Base-by-base conservation (phyloP, 306 rosid species). In the Notholithocarpus densiflorus region DNA sequence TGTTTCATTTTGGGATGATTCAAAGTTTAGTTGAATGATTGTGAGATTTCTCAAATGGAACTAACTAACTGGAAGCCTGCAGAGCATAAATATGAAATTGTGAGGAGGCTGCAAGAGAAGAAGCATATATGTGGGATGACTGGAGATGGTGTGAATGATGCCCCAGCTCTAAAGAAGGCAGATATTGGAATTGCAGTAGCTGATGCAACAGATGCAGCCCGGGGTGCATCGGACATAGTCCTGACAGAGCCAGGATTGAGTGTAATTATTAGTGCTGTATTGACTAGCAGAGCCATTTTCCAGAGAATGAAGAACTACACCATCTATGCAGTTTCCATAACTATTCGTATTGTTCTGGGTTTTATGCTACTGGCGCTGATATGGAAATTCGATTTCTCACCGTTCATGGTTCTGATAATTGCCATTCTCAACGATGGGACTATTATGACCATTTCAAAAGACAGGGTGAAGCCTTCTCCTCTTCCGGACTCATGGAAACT, bases 231-330 rank as follows among this genome's bases (percentile, higher is more conserved):
- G 0, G 97, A 94, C 72, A 94, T 92, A 48, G 98, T 94, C 77
- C 86, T 94, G 32, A 94, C 98, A 0, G 96, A 94, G 82, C 98
- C 98, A 15, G 97, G 98, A 48, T 71, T 94, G 88, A 92, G 97
- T 76, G 98, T 94, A 76, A 94, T 94, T 7, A 74, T 94, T 43
- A 89, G 94, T 57, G 98, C 97, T 12, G 98, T 94, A 40, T 75
- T 94, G 79, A 94, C 98, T 31, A 94, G 98, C 66, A 82, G 98
- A 74, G 96, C 98, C 83, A 90, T 94, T 60, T 94, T 94, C 79
- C 98, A 92, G 61, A 90, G 97, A 57, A 94, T 94, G 98, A 94
- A 94, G 92, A 94, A 94, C 79, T 94, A 92, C 84, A 94, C 97
- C 73, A 92, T 94, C 24, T 94, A 92, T 71, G 98, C 98, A 1